Percentiles rank a stretch among this genome's conserved stretches.
These are phyloP conservation scores for Sphaerostilbella broomeana DNA, from an alignment of 2,329 filamentous ascomycete species.

Conservation along the genomic window DNA sequence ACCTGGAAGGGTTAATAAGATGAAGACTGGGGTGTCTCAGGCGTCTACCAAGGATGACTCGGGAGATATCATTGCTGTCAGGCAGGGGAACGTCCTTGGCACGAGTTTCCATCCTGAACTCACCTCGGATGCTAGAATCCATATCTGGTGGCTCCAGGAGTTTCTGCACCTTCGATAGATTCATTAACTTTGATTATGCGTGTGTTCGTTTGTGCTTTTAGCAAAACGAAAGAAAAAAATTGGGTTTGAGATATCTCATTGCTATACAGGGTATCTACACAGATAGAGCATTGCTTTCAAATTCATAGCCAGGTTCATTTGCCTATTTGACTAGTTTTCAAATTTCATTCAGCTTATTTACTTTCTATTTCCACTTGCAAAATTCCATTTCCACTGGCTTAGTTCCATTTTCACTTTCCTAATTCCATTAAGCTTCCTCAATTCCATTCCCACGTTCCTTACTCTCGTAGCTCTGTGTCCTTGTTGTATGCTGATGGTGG, in stretches of 20 bases:
- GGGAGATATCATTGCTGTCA: constrained; percentile 80
- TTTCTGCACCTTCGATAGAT: constrained; percentile 30
- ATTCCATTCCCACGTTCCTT: background rate
- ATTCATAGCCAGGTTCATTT: background rate
- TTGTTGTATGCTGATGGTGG: background rate
- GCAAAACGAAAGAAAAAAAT: background rate
- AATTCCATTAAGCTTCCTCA: too few relatives aligned
- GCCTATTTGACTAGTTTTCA: too few relatives aligned
- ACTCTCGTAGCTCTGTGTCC: background rate
- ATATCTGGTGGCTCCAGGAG: constrained; percentile 85
- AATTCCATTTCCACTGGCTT: background rate
- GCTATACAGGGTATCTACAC: constrained; percentile 6
- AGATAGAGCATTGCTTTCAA: constrained; percentile 2
- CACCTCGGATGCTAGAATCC: constrained; percentile 80
- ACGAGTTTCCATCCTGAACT: constrained; percentile 95
- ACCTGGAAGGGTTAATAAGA: constrained; percentile 33
- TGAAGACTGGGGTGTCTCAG: constrained; percentile 32
- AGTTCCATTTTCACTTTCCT: background rate
- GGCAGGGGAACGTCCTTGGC: constrained; percentile 85
- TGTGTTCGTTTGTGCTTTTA: background rate
- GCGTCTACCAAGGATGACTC: constrained; percentile 36
- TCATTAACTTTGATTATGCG: background rate
- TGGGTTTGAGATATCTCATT: background rate
- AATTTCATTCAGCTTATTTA: too few relatives aligned
- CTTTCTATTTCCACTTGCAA: too few relatives aligned